phyloP scores from a whole-genome alignment of 2,329 filamentous ascomycete genomes.

The Cordyceps farinosa region DNA sequence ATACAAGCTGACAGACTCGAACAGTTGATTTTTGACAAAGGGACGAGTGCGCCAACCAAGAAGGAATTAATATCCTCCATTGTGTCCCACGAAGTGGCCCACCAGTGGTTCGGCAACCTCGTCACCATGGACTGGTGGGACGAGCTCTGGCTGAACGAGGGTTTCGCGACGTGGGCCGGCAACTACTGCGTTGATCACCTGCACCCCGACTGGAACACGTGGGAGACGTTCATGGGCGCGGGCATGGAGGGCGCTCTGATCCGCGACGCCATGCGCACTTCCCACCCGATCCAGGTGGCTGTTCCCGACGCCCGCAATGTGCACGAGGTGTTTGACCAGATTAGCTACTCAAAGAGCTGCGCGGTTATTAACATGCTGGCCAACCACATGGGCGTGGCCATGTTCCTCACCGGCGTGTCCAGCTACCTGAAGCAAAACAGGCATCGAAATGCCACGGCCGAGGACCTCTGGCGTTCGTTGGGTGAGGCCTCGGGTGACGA shows the following conservation, averaged over 20 bases:
- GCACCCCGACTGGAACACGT: conserved; percentile 97
- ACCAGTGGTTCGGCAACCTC: conserved; percentile 97
- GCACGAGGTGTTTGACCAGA: conserved; percentile 97
- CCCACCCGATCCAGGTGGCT: conserved; percentile 91
- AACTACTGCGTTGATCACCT: conserved; percentile 84
- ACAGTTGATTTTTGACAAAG: conserved; percentile 76
- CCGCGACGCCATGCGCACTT: conserved; percentile 87
- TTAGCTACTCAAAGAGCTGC: conserved; percentile 95
- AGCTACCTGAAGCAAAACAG: conserved; percentile 92
- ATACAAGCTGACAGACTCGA: not conserved
- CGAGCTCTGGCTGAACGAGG: conserved; percentile 93
- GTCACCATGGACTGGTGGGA: conserved; percentile 99
- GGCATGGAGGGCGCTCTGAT: conserved; percentile 84
- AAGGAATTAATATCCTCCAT: conserved; percentile 93
- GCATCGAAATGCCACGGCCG: conserved; percentile 90
- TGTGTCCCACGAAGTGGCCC: conserved; percentile 92
- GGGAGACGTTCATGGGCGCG: conserved; percentile 91
- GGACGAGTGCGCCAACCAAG: conserved; percentile 81
- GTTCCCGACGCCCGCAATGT: conserved; percentile 94
- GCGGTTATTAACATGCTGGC: conserved; percentile 97
- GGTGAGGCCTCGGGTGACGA: conserved; percentile 90
- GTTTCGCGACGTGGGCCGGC: conserved; percentile 61
- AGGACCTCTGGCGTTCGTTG: conserved; percentile 85
- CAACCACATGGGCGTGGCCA: conserved; percentile 86
- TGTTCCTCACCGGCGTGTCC: conserved; percentile 90